phyloP scores from a whole-genome alignment of 331 rosid species.

The Quercus phellos region DNA sequence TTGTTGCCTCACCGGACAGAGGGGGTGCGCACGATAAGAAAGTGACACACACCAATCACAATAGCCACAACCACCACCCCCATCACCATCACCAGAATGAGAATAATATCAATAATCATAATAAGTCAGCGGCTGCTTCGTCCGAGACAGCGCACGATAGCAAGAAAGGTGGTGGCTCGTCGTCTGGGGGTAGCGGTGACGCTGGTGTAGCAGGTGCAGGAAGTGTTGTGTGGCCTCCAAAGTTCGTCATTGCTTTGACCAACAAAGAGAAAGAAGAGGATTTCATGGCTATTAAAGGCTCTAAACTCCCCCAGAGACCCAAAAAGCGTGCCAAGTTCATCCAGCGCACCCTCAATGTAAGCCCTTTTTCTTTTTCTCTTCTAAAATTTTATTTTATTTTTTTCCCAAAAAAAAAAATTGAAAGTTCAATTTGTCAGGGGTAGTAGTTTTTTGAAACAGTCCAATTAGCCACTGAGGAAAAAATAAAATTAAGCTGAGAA shows the following conservation, averaged over 20 bases:
- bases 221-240: conserved; percentile 86
- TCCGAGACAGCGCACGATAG: conserved; percentile 93
- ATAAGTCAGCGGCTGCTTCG: conserved; percentile 62
- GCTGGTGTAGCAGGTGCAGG: conserved; percentile 58
- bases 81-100: conserved; percentile 1
- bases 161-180: conserved; percentile 78
- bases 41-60: conserved; percentile 23
- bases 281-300: conserved; percentile 85
- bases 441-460: not conserved
- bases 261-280: conserved; percentile 97
- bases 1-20: conserved; percentile 79
- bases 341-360: conserved; percentile 91
- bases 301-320: conserved; percentile 90
- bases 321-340: conserved; percentile 82
- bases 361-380: conserved; percentile 14
- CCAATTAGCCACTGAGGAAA: not conserved
- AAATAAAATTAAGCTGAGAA: not conserved
- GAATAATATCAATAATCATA: conserved; percentile 22
- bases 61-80: conserved; percentile 16
- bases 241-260: conserved; percentile 90
- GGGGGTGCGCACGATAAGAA: conserved; percentile 92
- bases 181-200: conserved; percentile 79
- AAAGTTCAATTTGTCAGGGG: not conserved
- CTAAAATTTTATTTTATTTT: not conserved
- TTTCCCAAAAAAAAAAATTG: not conserved